These are phyloP conservation scores for Mortierella alpina DNA, from an alignment of 192 early-diverging fungal species.

Conservation along the genomic window DNA sequence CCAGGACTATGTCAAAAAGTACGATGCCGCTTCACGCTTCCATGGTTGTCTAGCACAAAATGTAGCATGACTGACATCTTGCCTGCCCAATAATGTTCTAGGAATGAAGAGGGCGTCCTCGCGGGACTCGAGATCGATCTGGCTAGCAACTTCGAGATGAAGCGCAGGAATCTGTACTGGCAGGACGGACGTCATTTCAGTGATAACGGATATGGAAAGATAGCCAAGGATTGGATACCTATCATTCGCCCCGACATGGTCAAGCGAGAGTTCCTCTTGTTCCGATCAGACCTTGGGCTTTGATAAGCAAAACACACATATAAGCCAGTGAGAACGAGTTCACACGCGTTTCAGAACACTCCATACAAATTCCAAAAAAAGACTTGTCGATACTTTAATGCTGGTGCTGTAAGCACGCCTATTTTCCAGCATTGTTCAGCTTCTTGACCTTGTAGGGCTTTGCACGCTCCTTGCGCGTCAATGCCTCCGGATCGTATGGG, in stretches of 20 bases:
- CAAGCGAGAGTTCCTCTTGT: constrained; percentile 51
- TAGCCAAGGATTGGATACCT: constrained; percentile 52
- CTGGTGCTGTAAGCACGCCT: background rate
- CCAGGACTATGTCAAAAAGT: constrained; percentile 31
- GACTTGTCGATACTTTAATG: background rate
- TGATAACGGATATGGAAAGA: constrained; percentile 45
- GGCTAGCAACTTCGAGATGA: constrained; percentile 49
- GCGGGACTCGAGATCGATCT: constrained; percentile 46
- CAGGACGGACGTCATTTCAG: constrained; percentile 51
- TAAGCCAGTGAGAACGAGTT: background rate
- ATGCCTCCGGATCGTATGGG: constrained; percentile 36
- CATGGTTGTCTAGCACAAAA: too few species aligned
- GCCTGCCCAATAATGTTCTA: background rate
- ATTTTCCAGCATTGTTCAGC: constrained; percentile 52
- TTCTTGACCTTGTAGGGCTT: constrained; percentile 55
- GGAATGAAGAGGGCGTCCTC: constrained; percentile 32
- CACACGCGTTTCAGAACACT: too few species aligned
- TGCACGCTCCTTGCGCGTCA: constrained; percentile 36
- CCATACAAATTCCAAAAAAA: background rate
- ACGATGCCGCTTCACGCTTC: background rate
- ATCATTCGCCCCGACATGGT: constrained; percentile 49
- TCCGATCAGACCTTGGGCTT: constrained; percentile 41
- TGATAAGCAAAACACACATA: background rate
- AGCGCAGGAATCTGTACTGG: constrained; percentile 52
- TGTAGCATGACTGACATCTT: background rate